Percentiles rank a stretch among this genome's conserved stretches.
Conservation (phyloP, 176 grass and related monocot species). For the Aegilops tauschii region DNA sequence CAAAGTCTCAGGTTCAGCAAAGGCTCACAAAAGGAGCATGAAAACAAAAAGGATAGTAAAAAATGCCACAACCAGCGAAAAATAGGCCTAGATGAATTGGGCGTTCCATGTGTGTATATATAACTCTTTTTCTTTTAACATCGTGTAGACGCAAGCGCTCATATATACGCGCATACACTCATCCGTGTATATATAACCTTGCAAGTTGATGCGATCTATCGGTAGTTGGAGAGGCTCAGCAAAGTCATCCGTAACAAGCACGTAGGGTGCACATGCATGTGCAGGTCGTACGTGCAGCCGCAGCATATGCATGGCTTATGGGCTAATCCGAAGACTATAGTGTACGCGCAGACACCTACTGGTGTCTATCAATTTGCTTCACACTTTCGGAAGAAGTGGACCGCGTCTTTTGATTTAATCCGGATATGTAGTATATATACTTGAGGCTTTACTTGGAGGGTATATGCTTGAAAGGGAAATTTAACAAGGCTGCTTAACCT, state of each 20-base stretch:
- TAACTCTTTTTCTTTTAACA: too few relatives aligned
- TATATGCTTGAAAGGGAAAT: neutral
- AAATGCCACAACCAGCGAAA: too few relatives aligned
- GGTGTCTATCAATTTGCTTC: neutral
- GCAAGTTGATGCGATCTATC: too few relatives aligned
- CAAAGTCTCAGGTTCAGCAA: too few relatives aligned
- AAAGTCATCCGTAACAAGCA: neutral
- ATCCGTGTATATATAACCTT: too few relatives aligned
- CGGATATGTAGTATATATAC: neutral
- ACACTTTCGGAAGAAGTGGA: neutral
- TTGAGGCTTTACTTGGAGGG: too few relatives aligned
- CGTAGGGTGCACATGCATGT: neutral
- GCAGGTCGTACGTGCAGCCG: neutral
- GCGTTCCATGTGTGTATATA: too few relatives aligned
- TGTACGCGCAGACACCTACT: conserved; percentile 5
- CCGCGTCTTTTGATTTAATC: neutral
- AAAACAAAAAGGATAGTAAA: too few relatives aligned
- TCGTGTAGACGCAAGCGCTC: too few relatives aligned
- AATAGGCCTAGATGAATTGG: too few relatives aligned
- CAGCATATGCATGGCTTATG: conserved; percentile 3
- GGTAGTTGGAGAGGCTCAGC: neutral
- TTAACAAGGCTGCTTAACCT: neutral
- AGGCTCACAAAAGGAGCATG: too few relatives aligned
- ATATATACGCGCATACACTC: too few relatives aligned
- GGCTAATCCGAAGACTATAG: conserved; percentile 6